Evolutionary conservation across 2,329 filamentous ascomycete genomes (phyloP).

Genomic region (Fusarium hostae): DNA sequence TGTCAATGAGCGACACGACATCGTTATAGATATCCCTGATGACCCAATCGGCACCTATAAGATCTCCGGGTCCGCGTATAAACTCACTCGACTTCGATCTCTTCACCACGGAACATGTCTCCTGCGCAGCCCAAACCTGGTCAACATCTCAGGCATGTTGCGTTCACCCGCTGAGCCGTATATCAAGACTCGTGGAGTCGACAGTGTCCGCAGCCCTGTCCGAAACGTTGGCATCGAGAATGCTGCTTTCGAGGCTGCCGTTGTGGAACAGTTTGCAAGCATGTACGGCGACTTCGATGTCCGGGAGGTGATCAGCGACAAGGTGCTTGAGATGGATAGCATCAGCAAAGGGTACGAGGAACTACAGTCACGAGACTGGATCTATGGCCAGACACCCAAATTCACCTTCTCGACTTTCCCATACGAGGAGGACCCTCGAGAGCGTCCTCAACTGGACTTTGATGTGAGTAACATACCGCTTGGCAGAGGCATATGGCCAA

Average conservation of each 20-base stretch:
- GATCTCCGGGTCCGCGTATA: conserved; percentile 94
- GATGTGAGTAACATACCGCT: conserved; percentile 51
- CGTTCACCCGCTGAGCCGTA: conserved; percentile 80
- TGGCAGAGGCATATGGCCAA: not conserved
- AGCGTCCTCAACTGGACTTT: conserved; percentile 61
- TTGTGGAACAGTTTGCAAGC: conserved; percentile 71
- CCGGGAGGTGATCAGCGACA: conserved; percentile 59
- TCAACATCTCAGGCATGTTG: conserved; percentile 74
- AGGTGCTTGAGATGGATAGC: conserved; percentile 57
- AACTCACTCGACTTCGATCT: conserved; percentile 82
- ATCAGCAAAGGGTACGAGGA: conserved; percentile 57
- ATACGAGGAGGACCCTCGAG: conserved; percentile 67
- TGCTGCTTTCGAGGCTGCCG: conserved; percentile 62
- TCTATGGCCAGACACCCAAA: conserved; percentile 85
- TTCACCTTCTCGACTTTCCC: conserved; percentile 77
- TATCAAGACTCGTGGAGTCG: conserved; percentile 85
- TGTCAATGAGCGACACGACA: conserved; percentile 93
- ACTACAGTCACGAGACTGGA: conserved; percentile 74
- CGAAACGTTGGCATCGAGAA: conserved; percentile 75
- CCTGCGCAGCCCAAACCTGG: conserved; percentile 79
- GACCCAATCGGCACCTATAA: conserved; percentile 66
- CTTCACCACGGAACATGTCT: conserved; percentile 95
- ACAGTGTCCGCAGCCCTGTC: conserved; percentile 88
- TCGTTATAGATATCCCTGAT: conserved; percentile 72
- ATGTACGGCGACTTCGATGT: conserved; percentile 69